Evolutionary conservation across 208 protist genomes (phyloP), one percentile per base, ranked within the genome.

Genomic region (Leishmania tropica): DNA sequence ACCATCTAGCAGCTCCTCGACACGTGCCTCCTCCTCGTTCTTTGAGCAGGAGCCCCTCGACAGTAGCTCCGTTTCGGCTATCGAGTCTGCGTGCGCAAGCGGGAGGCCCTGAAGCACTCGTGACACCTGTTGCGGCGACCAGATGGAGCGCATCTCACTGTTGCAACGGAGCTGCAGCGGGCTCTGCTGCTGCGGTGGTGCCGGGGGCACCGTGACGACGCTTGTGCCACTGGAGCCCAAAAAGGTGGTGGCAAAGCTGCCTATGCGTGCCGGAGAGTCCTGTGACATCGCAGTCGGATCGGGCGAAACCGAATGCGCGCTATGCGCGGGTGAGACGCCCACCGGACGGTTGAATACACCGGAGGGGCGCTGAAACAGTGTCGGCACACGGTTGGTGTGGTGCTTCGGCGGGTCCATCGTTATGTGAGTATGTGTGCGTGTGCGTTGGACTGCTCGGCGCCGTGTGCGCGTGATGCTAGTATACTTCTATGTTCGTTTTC

Each of bases 21-120:
- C 73, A 40, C 58, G 47, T 54, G 31, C 45, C 80, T 83, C 80
- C 62, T 78, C 80, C 71, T 83, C 80, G 6, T 76, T 54, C 64
- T 35, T 64, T 67, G 42, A 64, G 80, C 40, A 79, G 21, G 74
- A 83, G 1, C 80, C 64, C n/a, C 80, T 75, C 24, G 72, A 79
- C 11, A 79, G 11, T 21, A 79, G 8, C 51, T 78, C 80, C 1
- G 74, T 64, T 35, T 75, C 62, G 28, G 72, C 35, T 58, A 74
- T 47, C 21, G 80, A 74, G 56, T 13, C 51, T 10, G 53, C 56
- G 47, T 56, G 47, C 37, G 45, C 53, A 21, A 75, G 74, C 37
- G 62, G 13, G 48, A 42, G 45, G 19, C 72, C 47, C 19, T 37
- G 60, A 13, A 74, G 7, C 17, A 56, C 19, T 53, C 31, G 37